Evolutionary conservation across 345 rosid genomes (phyloP), one percentile per base, ranked within the genome.

Genomic region (Eucalyptus cladocalyx): DNA sequence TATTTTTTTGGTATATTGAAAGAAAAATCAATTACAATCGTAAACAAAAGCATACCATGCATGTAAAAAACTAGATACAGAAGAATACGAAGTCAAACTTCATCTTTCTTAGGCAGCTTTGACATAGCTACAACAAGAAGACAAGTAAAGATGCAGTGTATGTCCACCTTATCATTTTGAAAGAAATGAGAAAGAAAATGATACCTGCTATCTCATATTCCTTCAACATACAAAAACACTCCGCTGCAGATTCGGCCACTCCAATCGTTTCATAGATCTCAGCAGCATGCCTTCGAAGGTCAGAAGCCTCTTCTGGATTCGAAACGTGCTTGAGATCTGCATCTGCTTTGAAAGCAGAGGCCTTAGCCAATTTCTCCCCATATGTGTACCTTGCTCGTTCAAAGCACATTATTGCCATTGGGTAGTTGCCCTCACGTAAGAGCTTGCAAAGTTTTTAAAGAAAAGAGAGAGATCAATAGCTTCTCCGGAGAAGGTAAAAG

Each of bases 381-480:
- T 91, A 86, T 8, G 47, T 67, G 86, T 92, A 93, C n/a, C 91
- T 90, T 8, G 95, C 95, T 91, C 89, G 93, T 91, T 92, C 92
- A 48, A 95, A 95, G 85, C 95, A 95, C 88, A 90, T 87, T 47
- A 92, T 90, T 48, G 95, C 94, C 95, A 92, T 93, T 83, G 90
- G 92, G 89, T 89, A 95, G 87, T 93, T 93, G 7, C 87, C 81
- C 90, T 92, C 93, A 18, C 65, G 89, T 56, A 93, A 92, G 40
- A 95, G 93, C 95, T 95, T 69, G 60, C 43, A 49, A 50, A 80
- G 26, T 65, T 65, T 65, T 14, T 9, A 24, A 53, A 21, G 21
- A 81, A 17, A 14, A 34, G 2, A 58, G 11, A 24, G 14, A 58
- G 48, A 72, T 88, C 50, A 45, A 65, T 51, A 49, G 85, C 30